Conservation (phyloP, 2,329 filamentous ascomycete genomes). For the Penicillium sp. region DNA sequence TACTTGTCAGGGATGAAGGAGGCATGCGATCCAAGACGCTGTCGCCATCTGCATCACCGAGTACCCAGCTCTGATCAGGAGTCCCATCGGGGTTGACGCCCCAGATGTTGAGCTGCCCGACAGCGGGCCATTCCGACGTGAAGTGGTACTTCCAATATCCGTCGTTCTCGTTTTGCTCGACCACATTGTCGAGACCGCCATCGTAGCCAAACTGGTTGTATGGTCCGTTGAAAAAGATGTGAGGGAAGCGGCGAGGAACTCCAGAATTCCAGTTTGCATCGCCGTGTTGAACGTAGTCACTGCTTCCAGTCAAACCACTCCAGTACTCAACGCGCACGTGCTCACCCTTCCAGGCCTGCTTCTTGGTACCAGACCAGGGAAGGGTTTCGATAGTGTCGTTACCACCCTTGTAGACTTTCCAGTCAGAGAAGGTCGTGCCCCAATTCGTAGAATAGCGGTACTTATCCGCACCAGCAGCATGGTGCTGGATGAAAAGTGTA, state of each 20-base stretch:
- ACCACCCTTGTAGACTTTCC: conserved; percentile 54
- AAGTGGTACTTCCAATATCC: conserved; percentile 59
- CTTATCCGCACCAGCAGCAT: conserved; percentile 60
- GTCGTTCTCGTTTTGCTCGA: conserved; percentile 48
- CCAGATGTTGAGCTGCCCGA: conserved; percentile 64
- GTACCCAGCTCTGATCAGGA: conserved; percentile 59
- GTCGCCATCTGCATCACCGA: conserved; percentile 61
- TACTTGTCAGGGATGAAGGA: conserved; percentile 55
- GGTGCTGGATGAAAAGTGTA: conserved; percentile 53
- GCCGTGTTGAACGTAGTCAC: conserved; percentile 59
- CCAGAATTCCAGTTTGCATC: conserved; percentile 46
- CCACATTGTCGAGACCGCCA: conserved; percentile 54
- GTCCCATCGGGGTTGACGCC: conserved; percentile 63
- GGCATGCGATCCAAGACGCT: conserved; percentile 61
- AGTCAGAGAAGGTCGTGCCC: conserved; percentile 59
- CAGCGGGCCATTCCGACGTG: conserved; percentile 62
- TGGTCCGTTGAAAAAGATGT: conserved; percentile 60
- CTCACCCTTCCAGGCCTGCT: conserved; percentile 60
- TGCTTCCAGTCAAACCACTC: conserved; percentile 58
- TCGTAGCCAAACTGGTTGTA: conserved; percentile 67
- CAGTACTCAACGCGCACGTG: conserved; percentile 65
- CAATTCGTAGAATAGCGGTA: conserved; percentile 65
- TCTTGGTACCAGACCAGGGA: conserved; percentile 57
- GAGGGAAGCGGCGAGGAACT: conserved; percentile 55
- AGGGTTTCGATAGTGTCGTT: conserved; percentile 50